Percentiles rank a stretch among this genome's conserved stretches.
phyloP scores from a whole-genome alignment of 2,329 filamentous ascomycete genomes.

The Sporothrix inflata region DNA sequence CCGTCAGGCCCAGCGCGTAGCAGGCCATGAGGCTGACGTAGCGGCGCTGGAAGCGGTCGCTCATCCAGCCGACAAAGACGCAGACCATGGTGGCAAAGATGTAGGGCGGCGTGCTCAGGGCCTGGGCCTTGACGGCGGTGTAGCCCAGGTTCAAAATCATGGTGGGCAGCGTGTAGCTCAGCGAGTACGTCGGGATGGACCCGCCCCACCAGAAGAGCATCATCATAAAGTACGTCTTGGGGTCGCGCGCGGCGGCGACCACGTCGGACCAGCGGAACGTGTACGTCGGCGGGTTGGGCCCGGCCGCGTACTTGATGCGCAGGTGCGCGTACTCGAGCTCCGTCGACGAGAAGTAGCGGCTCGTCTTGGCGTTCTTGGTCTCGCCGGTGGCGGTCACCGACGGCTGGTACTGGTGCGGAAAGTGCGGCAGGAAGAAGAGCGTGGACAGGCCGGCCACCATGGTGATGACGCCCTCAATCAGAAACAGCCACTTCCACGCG shows the following conservation, averaged over 20 bases:
- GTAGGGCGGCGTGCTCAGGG: conserved; percentile 42
- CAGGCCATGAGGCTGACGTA: conserved; percentile 33
- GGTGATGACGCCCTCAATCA: conserved; percentile 47
- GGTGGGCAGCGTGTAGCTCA: conserved; percentile 39
- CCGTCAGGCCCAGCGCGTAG: conserved; percentile 34
- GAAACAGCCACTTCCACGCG: conserved; percentile 47
- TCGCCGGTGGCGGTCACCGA: not conserved
- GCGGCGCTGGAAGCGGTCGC: conserved; percentile 43
- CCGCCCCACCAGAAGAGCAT: conserved; percentile 27
- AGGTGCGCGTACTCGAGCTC: conserved; percentile 47
- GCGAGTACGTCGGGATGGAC: conserved; percentile 27
- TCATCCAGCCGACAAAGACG: conserved; percentile 38
- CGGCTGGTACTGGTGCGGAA: conserved; percentile 33
- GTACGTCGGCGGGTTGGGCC: conserved; percentile 31
- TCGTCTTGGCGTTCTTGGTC: conserved; percentile 40
- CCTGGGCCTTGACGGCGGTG: conserved; percentile 37
- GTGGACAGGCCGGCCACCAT: conserved; percentile 41
- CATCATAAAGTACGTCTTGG: conserved; percentile 58
- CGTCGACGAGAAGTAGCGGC: conserved; percentile 55
- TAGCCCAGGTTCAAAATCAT: conserved; percentile 40
- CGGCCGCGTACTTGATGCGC: conserved; percentile 32
- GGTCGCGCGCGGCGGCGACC: conserved; percentile 25
- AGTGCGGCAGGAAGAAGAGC: conserved; percentile 38
- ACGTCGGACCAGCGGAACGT: conserved; percentile 36
- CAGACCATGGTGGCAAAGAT: conserved; percentile 43